Evolutionary conservation across 352 stramenopile species (phyloP).

Genomic region (Elongisporangium anandrum): DNA sequence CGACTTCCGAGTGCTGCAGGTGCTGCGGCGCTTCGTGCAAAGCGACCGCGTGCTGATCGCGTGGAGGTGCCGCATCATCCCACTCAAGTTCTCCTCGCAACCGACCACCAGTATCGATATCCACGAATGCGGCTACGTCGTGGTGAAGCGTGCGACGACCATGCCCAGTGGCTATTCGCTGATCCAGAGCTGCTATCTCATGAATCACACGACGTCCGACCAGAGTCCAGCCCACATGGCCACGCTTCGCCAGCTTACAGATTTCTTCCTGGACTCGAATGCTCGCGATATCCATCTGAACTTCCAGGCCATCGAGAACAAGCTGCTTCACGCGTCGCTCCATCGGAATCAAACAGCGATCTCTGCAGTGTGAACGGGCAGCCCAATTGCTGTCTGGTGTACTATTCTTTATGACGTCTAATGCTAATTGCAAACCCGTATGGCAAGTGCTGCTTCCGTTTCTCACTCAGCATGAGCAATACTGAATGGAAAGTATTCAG

Average conservation of each 20-base stretch:
- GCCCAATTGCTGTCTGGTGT: too few species aligned
- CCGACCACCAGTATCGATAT: constrained; percentile 43
- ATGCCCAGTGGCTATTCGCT: constrained; percentile 16
- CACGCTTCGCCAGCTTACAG: constrained; percentile 27
- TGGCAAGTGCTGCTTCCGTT: too few species aligned
- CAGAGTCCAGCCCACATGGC: constrained; percentile 3
- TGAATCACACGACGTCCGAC: constrained; percentile 27
- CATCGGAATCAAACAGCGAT: too few species aligned
- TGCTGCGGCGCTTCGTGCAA: constrained; percentile 54
- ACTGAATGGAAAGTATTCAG: too few species aligned
- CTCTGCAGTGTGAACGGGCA: too few species aligned
- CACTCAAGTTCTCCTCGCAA: constrained; percentile 47
- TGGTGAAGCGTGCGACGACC: constrained; percentile 34
- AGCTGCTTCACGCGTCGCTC: constrained; percentile 7
- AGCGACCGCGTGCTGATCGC: constrained; percentile 51
- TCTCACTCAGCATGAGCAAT: too few species aligned
- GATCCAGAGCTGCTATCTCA: constrained; percentile 52
- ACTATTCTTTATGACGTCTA: too few species aligned
- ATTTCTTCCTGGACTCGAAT: constrained; percentile 30
- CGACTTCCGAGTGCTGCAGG: constrained; percentile 54
- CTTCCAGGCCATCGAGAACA: constrained; percentile 48
- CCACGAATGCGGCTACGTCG: constrained; percentile 51
- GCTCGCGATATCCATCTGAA: constrained; percentile 15
- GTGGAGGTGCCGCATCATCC: constrained; percentile 57
- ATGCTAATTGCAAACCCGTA: too few species aligned